Base-by-base conservation (phyloP, 805 yeast species). In the Blastobotrys peoriensis region DNA sequence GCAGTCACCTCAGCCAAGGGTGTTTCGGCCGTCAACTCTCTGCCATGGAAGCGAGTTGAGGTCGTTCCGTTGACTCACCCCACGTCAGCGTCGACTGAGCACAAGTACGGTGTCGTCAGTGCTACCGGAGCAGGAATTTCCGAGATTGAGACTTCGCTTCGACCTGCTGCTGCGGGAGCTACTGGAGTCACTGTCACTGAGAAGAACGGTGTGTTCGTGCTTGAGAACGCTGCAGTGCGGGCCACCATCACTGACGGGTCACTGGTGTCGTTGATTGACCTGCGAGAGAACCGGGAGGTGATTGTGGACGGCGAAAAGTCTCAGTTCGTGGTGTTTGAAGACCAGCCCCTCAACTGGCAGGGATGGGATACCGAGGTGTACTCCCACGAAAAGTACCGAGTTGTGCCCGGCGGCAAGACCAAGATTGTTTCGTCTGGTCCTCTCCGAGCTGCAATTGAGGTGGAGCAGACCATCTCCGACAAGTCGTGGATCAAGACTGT, bases 341-440 rank as follows among this genome's bases (percentile, higher is more conserved):
- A 93, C 62, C 84, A 87, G 51, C 98, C 98, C 13, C 70, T 87
- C 56, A 80, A 74, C 47, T 91, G 81, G 79, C 95, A 86, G 41
- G 98, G 96, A 2, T 91, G 98, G 98, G 98, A 93, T 62, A 91
- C 97, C 0, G 98, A 91, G 62, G 74, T 89, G 47, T 93, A 78
- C 60, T 84, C 96, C 0, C 73, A 86, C 47, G 85, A 83, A 56
- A 87, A 83, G 60, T 77, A 73, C 60, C 69, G 68, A 44, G 76
- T 77, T 50, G 62, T 79, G 20, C 75, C 77, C 49, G 47, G 51
- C 3, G 64, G 68, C 8, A 65, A 69, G 18, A 65, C 63, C 16
- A 52, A 71, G 1, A 64, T 67, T n/a, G 65, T 64, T 20, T 73
- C 71, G 38, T 61, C 65, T 33, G 80, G 82, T 27, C 78, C 83